Conservation (phyloP, 2,329 filamentous ascomycete species). For the Monosporascus sp. region DNA sequence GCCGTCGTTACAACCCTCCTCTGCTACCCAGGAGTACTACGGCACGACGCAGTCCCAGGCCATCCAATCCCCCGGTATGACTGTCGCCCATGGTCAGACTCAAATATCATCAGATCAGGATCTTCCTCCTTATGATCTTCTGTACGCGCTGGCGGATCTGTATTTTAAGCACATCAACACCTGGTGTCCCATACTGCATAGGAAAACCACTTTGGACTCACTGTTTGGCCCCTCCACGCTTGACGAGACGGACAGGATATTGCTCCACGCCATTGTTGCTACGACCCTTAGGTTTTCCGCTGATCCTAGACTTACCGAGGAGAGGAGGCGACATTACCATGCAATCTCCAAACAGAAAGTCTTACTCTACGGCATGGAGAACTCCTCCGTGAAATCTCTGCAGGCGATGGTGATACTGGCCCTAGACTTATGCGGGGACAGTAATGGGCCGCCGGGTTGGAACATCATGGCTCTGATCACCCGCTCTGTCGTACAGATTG, state of each 20-base stretch:
- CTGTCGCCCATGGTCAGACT: slow-evolving; percentile 43
- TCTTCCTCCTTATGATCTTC: slow-evolving; percentile 67
- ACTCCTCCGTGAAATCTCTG: slow-evolving; percentile 81
- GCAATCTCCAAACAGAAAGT: slow-evolving; percentile 80
- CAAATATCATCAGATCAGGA: slow-evolving; percentile 55
- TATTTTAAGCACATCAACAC: slow-evolving; percentile 79
- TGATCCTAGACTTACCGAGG: slow-evolving; percentile 68
- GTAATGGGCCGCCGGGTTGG: slow-evolving; percentile 88
- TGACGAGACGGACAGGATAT: slow-evolving; percentile 74
- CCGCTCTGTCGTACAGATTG: slow-evolving; percentile 81
- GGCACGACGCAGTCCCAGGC: slow-evolving; percentile 35
- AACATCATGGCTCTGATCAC: slow-evolving; percentile 87
- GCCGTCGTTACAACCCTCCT: slow-evolving; percentile 31
- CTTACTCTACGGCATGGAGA: slow-evolving; percentile 79
- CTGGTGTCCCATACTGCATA: slow-evolving; percentile 87
- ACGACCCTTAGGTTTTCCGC: slow-evolving; percentile 81
- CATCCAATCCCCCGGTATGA: slow-evolving; percentile 54
- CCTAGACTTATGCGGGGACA: slow-evolving; percentile 76
- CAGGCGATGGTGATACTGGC: slow-evolving; percentile 85
- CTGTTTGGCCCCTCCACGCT: slow-evolving; percentile 73
- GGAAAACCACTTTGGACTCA: slow-evolving; percentile 73
- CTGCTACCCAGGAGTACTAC: slow-evolving; percentile 47
- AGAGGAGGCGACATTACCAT: slow-evolving; percentile 70
- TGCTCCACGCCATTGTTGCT: slow-evolving; percentile 84
- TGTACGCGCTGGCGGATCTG: slow-evolving; percentile 68